phyloP scores from a whole-genome alignment of 176 grass and related monocot genomes.

The Bromus sterilis region DNA sequence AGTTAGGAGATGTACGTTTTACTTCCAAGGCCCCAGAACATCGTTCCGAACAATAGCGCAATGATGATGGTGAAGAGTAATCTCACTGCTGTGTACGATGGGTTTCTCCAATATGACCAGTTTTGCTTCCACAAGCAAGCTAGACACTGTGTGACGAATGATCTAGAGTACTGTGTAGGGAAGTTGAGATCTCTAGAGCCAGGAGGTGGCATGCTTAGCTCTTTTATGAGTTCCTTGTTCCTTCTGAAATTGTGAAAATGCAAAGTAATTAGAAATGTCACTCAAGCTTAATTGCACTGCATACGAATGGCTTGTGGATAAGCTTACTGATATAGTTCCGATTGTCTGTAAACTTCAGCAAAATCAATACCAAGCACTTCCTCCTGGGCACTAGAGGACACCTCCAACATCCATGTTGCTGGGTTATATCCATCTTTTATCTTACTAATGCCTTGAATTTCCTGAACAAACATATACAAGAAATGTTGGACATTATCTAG shows the following conservation, averaged over 20 bases:
- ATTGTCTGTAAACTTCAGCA: conserved; percentile 47
- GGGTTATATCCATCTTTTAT: conserved; percentile 76
- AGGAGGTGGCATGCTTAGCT: conserved; percentile 45
- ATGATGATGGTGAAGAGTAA: conserved; percentile 54
- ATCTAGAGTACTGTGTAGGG: conserved; percentile 47
- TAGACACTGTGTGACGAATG: conserved; percentile 50
- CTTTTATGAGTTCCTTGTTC: conserved; percentile 61
- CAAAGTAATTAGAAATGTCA: not conserved
- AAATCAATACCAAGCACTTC: conserved; percentile 51
- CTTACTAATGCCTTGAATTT: conserved; percentile 46
- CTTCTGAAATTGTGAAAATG: conserved; percentile 37
- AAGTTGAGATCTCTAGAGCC: conserved; percentile 52
- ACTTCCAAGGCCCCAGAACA: conserved; percentile 59
- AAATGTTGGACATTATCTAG: not conserved
- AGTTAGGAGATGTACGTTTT: conserved; percentile 39
- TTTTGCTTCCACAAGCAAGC: conserved; percentile 82
- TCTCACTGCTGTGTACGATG: conserved; percentile 60
- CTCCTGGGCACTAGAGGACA: conserved; percentile 50
- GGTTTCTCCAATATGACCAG: conserved; percentile 72
- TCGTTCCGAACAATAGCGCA: conserved; percentile 62
- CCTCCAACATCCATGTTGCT: conserved; percentile 88
- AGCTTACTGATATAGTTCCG: conserved; percentile 55
- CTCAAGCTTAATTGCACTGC: not conserved
- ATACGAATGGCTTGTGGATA: not conserved
- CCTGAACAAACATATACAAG: conserved; percentile 32